phyloP scores from a whole-genome alignment of 2,329 filamentous ascomycete species.

The Podosphaera fusca region DNA sequence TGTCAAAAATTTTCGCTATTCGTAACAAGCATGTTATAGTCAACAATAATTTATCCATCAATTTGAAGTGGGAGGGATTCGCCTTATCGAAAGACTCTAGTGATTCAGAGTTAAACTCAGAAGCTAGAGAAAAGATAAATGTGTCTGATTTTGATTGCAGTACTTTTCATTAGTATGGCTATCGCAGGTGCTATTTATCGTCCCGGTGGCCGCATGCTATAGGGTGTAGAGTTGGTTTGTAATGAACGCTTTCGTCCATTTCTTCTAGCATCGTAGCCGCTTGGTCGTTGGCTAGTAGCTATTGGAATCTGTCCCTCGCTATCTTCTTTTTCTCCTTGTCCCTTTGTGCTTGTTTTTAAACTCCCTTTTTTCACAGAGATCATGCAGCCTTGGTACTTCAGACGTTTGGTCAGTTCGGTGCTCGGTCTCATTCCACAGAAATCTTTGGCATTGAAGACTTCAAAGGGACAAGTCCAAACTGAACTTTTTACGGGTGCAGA shows the following conservation, averaged over 20 bases:
- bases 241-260: neutral
- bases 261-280: neutral
- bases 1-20: too few species aligned
- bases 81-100: too few species aligned
- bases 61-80: too few species aligned
- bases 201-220: neutral
- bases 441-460: conserved; percentile 64
- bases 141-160: neutral
- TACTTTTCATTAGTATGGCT: neutral
- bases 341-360: conserved; percentile 25
- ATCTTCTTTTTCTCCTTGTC: conserved; percentile 11
- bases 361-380: conserved; percentile 77
- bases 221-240: neutral
- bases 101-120: too few species aligned
- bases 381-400: conserved; percentile 61
- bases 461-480: conserved; percentile 46
- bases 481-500: conserved; percentile 27
- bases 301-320: neutral
- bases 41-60: too few species aligned
- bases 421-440: conserved; percentile 69
- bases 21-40: too few species aligned
- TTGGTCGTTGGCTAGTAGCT: neutral
- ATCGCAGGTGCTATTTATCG: neutral
- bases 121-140: neutral
- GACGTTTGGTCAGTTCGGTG: conserved; percentile 45